Conservation (phyloP, 2,329 filamentous ascomycete species). For the Ophiosphaerella narmari region DNA sequence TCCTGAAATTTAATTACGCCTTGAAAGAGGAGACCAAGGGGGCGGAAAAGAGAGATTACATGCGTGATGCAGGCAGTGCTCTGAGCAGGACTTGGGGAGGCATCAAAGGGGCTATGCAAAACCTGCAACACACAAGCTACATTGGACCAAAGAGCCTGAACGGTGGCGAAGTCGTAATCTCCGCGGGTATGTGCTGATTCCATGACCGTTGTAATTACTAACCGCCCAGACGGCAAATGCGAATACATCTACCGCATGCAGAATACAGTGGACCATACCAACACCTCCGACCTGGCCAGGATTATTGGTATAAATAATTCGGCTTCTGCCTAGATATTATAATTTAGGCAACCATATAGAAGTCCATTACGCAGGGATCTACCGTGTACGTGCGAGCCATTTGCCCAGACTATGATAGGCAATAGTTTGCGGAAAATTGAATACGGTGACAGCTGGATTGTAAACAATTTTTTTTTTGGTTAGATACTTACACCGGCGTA, state of each 20-base stretch:
- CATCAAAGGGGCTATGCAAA: conserved; percentile 22
- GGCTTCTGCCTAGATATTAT: too few species aligned
- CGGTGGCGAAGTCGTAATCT: conserved; percentile 26
- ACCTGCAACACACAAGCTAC: conserved; percentile 20
- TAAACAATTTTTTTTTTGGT: too few species aligned
- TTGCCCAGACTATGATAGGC: too few species aligned
- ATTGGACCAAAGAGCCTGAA: conserved; percentile 30
- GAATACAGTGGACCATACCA: conserved; percentile 31
- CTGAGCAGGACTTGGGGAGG: conserved; percentile 18
- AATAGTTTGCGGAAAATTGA: too few species aligned
- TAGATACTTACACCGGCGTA: too few species aligned
- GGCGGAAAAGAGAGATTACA: conserved; percentile 25
- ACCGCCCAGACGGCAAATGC: conserved; percentile 20
- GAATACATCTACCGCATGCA: conserved; percentile 35
- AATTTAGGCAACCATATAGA: too few species aligned
- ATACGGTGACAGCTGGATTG: too few species aligned
- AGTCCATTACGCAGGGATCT: too few species aligned
- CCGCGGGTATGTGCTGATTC: conserved; percentile 10
- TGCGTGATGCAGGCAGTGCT: conserved; percentile 21
- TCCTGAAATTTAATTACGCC: conserved; percentile 27
- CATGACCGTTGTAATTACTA: neutral
- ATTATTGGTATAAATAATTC: neutral
- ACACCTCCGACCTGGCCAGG: conserved; percentile 16
- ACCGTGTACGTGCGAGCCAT: too few species aligned
- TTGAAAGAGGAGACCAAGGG: conserved; percentile 16